A percentile compares a stretch with the other conserved stretches of the same genome.
Conservation (phyloP, 208 protist genomes). For the Acanthamoeba quina region DNA sequence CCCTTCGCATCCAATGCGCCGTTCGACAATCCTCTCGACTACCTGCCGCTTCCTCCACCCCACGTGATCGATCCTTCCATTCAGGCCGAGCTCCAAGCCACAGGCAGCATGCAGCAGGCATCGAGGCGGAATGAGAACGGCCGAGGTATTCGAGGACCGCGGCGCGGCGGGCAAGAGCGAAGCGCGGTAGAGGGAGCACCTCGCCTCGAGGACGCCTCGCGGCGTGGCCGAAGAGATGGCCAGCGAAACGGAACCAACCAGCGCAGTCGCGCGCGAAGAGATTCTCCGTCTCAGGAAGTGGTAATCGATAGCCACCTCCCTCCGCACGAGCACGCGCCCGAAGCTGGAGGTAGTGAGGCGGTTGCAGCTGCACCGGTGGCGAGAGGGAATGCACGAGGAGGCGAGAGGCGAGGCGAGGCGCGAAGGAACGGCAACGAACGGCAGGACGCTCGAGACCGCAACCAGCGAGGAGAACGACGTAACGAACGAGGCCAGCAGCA, state of each 20-base stretch:
- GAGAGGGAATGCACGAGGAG: background rate
- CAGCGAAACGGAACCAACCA: background rate
- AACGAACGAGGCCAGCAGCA: background rate
- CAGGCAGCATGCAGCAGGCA: background rate
- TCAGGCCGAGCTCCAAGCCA: background rate
- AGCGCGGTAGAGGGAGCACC: background rate
- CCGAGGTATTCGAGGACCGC: background rate
- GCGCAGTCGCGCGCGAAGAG: background rate
- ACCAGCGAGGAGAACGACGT: background rate
- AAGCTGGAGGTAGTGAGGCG: background rate
- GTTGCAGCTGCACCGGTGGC: background rate
- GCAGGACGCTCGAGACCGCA: background rate
- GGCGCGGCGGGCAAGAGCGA: background rate
- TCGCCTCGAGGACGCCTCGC: background rate
- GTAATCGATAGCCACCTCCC: background rate
- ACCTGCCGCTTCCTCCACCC: background rate
- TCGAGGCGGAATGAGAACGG: background rate
- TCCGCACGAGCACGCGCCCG: background rate
- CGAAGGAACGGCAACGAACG: background rate
- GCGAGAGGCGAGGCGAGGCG: background rate
- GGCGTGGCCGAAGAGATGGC: background rate
- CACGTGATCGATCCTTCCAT: background rate
- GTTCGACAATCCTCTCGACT: slow-evolving; percentile 7
- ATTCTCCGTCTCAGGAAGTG: background rate
- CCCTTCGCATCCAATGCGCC: background rate